Evolutionary conservation across 2,329 filamentous ascomycete species (phyloP).

Genomic region (Blastomyces emzantsi): DNA sequence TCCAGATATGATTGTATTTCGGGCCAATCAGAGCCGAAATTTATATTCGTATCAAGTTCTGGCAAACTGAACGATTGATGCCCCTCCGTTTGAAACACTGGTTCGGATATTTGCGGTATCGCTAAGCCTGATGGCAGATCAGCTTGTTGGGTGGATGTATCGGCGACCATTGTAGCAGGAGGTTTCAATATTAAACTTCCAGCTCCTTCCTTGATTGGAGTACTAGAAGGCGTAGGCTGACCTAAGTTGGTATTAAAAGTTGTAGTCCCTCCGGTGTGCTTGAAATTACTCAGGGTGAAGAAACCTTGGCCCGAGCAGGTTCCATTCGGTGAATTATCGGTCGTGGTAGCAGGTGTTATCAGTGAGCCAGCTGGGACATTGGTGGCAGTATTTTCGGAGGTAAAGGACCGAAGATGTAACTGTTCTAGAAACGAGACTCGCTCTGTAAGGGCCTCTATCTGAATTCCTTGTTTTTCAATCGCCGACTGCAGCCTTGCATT

Average conservation of each 20-base stretch:
- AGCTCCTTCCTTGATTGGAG: not conserved
- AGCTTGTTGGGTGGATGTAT: not conserved
- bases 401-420: not conserved
- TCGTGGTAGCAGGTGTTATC: not conserved
- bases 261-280: not conserved
- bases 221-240: not conserved
- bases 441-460: not conserved
- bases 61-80: not conserved
- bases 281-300: not conserved
- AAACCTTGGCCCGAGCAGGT: not conserved
- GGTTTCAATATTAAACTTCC: not conserved
- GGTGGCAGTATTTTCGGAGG: not conserved
- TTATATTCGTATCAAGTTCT: not conserved
- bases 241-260: not conserved
- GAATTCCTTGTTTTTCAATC: not conserved
- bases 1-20: not conserved
- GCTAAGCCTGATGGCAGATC: not conserved
- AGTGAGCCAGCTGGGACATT: not conserved
- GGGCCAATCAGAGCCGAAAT: not conserved
- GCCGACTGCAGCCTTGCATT: not conserved
- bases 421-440: conserved; percentile 3
- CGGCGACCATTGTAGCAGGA: not conserved
- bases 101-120: not conserved
- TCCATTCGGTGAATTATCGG: not conserved
- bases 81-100: not conserved